Conservation (phyloP, 345 rosid species). For the Mallotus nudiflorus region DNA sequence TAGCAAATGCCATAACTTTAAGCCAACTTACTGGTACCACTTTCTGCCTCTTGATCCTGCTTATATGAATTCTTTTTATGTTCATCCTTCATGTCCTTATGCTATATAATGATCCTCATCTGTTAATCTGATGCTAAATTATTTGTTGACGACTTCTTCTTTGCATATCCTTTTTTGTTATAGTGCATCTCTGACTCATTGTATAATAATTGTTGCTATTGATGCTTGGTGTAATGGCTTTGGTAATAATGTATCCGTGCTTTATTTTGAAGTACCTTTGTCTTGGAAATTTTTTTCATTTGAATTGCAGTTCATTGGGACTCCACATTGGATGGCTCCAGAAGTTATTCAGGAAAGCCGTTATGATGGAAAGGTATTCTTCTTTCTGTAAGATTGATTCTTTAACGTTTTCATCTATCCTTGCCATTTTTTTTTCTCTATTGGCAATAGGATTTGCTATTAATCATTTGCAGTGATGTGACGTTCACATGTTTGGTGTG, state of each 20-base stretch:
- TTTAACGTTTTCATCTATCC: background rate
- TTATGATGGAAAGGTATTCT: conserved; percentile 93
- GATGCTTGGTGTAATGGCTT: background rate
- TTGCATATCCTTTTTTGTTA: background rate
- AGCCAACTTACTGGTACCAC: background rate
- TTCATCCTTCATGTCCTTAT: background rate
- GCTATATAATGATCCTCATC: background rate
- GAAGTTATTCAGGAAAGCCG: conserved; percentile 99
- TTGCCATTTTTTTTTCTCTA: background rate
- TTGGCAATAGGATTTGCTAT: background rate
- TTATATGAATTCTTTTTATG: background rate
- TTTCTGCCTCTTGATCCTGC: background rate
- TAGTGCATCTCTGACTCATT: background rate
- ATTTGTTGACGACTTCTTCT: background rate
- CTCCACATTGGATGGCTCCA: conserved; percentile 99
- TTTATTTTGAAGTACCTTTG: background rate
- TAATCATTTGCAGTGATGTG: background rate
- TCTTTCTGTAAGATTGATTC: conserved; percentile 16
- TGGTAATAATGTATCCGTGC: background rate
- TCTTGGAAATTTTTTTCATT: background rate
- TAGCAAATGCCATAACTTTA: background rate
- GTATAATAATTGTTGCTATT: background rate
- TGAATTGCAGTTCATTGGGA: conserved; percentile 82
- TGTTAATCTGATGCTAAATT: background rate
- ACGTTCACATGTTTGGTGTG: background rate